Evolutionary conservation across 2,329 filamentous ascomycete species (phyloP).

Genomic region (Beauveria australis): DNA sequence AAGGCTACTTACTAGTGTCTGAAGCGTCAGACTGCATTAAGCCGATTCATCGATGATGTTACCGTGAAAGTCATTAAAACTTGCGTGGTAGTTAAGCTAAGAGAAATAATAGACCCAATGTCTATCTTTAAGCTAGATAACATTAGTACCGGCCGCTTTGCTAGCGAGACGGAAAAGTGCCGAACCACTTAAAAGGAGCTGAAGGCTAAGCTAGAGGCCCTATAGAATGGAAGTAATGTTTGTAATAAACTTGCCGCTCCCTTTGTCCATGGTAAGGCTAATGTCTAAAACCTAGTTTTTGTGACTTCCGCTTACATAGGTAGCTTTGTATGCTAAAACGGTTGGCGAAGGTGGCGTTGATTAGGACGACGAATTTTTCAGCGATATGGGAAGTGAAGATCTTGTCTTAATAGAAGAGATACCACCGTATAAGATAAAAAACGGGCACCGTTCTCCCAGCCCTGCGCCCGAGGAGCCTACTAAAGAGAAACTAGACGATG

Average conservation of each 20-base stretch:
- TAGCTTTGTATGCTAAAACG: no score
- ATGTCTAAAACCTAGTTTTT: no score
- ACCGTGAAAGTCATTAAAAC: not conserved
- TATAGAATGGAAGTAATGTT: not conserved
- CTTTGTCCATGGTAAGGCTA: not conserved
- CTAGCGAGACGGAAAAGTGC: not conserved
- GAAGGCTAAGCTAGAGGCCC: not conserved
- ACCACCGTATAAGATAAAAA: no score
- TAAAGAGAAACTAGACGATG: no score
- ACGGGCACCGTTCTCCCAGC: no score
- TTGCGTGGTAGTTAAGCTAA: not conserved
- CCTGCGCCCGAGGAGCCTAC: no score
- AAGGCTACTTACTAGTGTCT: slow-evolving; percentile 9
- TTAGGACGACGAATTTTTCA: no score
- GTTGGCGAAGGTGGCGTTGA: no score
- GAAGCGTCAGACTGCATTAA: not conserved
- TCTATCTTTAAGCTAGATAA: not conserved
- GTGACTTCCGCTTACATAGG: no score
- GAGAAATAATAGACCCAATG: not conserved
- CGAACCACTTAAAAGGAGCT: not conserved
- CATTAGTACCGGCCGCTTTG: not conserved
- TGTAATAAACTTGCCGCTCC: slow-evolving; percentile 6
- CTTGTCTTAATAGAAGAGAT: no score
- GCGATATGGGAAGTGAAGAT: no score
- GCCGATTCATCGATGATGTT: not conserved